These are phyloP conservation scores for Zygoascus tannicola DNA, from an alignment of 805 yeast species.

Conservation along the genomic window DNA sequence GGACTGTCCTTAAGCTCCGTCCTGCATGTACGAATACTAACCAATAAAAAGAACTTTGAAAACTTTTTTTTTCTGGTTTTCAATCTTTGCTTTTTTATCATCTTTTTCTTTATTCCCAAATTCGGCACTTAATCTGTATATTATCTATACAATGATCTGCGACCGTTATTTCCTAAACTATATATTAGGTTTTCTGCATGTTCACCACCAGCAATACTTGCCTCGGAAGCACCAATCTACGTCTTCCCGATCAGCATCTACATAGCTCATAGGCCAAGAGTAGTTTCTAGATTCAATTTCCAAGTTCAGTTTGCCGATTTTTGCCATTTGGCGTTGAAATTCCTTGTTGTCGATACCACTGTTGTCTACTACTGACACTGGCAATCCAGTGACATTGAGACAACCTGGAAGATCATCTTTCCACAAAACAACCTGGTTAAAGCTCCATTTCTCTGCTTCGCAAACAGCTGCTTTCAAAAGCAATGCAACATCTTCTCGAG, in stretches of 20 bases:
- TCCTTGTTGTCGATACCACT: background rate
- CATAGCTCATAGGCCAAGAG: slow-evolving; percentile 33
- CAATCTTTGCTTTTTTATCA: too few relatives aligned
- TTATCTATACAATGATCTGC: too few relatives aligned
- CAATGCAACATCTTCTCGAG: slow-evolving; percentile 28
- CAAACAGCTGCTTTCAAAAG: slow-evolving; percentile 14
- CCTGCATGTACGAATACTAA: too few relatives aligned
- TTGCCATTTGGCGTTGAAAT: background rate
- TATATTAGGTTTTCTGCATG: too few relatives aligned
- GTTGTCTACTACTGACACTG: background rate
- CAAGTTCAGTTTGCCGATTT: background rate
- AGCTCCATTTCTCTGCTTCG: slow-evolving; percentile 27
- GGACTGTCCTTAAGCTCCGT: too few relatives aligned
- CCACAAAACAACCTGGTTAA: slow-evolving; percentile 33
- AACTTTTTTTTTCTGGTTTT: too few relatives aligned
- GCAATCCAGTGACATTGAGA: slow-evolving; percentile 24
- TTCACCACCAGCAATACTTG: slow-evolving; percentile 42
- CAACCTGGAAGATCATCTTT: slow-evolving; percentile 28
- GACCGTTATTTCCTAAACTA: too few relatives aligned
- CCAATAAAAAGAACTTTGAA: too few relatives aligned
- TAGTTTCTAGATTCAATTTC: slow-evolving; percentile 9
- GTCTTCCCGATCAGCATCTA: slow-evolving; percentile 16
- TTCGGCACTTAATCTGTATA: too few relatives aligned
- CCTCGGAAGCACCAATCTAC: slow-evolving; percentile 37
- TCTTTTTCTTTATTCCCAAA: too few relatives aligned